Evolutionary conservation across 2,329 filamentous ascomycete species (phyloP), one percentile per base, ranked within the genome.

Genomic region (Xylaria hypoxylon): DNA sequence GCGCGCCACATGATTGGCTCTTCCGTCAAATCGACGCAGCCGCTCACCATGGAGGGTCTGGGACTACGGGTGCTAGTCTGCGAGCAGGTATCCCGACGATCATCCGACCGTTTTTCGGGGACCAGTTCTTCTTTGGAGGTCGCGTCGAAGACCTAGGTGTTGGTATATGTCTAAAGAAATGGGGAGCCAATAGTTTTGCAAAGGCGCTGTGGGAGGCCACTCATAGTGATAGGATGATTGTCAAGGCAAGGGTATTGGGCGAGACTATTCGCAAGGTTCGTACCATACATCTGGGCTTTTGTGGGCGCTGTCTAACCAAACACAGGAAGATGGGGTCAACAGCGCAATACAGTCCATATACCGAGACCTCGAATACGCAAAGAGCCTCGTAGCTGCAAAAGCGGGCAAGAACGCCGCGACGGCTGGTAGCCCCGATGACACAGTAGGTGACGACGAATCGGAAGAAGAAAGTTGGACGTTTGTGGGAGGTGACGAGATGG

Each of bases 31-130:
- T 99, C 63, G 96, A 99, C 75, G 96, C 95, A 4, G 95, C 92
- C 2, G 93, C 92, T 7, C 96, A 99, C 77, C 96, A 99, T 76
- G 96, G 96, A 53, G 96, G 96, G 5, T 93, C 94, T 4, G 96
- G 96, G 1, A 99, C 96, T 0, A 99, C 96, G 0, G 96, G 96
- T 1, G 96, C 96, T 0, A 97, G 93, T 78, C 83, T 99, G 55
- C 87, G 96, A 59, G 94, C 94, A 0, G 96, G 96, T 2, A 88
- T 97, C 5, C 96, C 96, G 0, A 98, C 96, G 0, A 94, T 99
- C 70, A 92, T 98, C 76, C 92, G 95, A 68, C 96, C 96, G 0
- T 99, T 98, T 83, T 99, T 99, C 76, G 96, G 96, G 5, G 96
- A 99, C 74, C 96, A 99, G 77, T 97, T 92, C 84, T 99, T 99